A percentile compares a stretch with the other conserved stretches of the same genome.
phyloP scores from a whole-genome alignment of 257 asterid genomes.

The Paulownia fortunei region DNA sequence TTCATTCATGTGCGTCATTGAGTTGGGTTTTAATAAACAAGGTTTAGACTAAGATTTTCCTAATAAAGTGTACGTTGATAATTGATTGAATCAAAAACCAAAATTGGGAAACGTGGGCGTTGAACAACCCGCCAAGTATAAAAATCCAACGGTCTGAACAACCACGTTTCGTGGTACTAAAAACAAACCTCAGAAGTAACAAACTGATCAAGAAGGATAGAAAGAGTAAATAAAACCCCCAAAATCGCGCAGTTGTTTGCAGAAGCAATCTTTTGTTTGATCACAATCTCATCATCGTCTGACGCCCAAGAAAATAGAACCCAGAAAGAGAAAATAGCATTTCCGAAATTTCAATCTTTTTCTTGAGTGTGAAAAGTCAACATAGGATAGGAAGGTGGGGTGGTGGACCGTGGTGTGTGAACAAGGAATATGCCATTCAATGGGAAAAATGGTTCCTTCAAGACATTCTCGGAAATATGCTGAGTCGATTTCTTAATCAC shows the following conservation, averaged over 20 bases:
- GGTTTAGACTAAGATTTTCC: too few relatives aligned
- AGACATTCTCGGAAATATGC: slow-evolving; percentile 19
- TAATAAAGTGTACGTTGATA: not conserved
- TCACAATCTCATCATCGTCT: not conserved
- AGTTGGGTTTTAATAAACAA: too few relatives aligned
- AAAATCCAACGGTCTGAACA: not conserved
- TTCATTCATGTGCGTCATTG: too few relatives aligned
- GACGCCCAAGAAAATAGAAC: too few relatives aligned
- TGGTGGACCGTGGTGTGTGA: not conserved
- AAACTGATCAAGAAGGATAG: not conserved
- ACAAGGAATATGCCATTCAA: slow-evolving; percentile 47
- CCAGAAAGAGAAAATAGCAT: not conserved
- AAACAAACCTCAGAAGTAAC: not conserved
- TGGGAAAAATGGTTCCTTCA: slow-evolving; percentile 40
- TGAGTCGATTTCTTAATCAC: slow-evolving; percentile 22
- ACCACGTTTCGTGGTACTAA: not conserved
- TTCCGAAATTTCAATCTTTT: not conserved
- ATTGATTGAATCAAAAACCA: not conserved
- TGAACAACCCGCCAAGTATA: not conserved
- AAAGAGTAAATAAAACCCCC: not conserved
- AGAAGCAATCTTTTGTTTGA: not conserved
- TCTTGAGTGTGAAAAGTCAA: not conserved
- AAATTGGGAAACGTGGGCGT: not conserved
- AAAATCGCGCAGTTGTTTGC: too few relatives aligned
- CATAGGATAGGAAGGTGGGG: not conserved